These are phyloP conservation scores for Leucocoprinus leucothites DNA, from an alignment of 768 basidiomycete species.

Conservation along the genomic window DNA sequence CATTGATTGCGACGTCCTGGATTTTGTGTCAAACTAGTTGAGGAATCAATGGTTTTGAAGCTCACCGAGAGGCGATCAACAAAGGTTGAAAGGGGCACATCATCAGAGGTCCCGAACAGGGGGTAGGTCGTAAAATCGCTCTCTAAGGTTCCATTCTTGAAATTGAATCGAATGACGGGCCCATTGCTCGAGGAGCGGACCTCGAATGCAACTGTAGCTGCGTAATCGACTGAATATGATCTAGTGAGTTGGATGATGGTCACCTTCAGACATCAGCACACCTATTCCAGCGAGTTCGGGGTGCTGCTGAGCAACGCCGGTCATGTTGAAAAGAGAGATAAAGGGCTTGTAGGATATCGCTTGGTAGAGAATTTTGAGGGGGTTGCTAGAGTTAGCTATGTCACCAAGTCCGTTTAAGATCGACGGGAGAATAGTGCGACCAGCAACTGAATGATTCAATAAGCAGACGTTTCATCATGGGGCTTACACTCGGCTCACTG, in stretches of 20 bases:
- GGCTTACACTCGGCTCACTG: slow-evolving; percentile 33
- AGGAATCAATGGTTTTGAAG: neutral
- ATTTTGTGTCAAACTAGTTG: neutral
- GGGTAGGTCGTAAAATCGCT: slow-evolving; percentile 43
- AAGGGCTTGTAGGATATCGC: slow-evolving; percentile 78
- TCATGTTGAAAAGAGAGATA: slow-evolving; percentile 77
- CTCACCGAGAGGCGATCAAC: slow-evolving; percentile 35
- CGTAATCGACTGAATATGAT: slow-evolving; percentile 50
- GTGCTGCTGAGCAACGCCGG: slow-evolving; percentile 46
- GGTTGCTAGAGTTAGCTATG: slow-evolving; percentile 47
- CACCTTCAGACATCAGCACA: slow-evolving; percentile 19
- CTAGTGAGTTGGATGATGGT: neutral
- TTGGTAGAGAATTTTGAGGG: slow-evolving; percentile 55
- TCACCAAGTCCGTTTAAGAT: slow-evolving; percentile 51
- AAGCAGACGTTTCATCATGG: neutral
- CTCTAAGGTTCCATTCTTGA: slow-evolving; percentile 64
- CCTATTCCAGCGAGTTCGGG: slow-evolving; percentile 59
- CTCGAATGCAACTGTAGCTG: slow-evolving; percentile 56
- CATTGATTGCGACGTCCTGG: slow-evolving; percentile 48
- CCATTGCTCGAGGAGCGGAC: slow-evolving; percentile 44
- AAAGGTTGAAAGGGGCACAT: slow-evolving; percentile 55
- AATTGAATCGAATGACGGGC: slow-evolving; percentile 58
- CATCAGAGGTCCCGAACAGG: slow-evolving; percentile 41
- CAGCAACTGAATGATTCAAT: slow-evolving; percentile 50
- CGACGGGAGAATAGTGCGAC: slow-evolving; percentile 58